Percentiles rank a stretch among this genome's conserved stretches.
Conservation (phyloP, 2,329 filamentous ascomycete species). For the Cryphonectria japonica region DNA sequence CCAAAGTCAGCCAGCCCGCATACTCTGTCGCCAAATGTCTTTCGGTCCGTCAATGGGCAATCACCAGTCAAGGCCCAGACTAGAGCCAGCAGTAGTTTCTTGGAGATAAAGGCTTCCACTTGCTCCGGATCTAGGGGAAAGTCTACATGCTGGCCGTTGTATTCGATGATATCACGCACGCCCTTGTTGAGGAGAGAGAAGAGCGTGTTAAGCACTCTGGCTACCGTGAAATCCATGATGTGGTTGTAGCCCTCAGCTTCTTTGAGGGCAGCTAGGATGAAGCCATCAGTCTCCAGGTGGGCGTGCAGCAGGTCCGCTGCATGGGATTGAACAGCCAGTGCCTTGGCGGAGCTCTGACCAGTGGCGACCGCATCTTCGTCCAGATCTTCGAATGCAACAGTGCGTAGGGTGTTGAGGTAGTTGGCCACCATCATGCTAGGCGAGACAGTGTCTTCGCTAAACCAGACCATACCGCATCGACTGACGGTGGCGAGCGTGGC, state of each 20-base stretch:
- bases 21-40: slow-evolving; percentile 84
- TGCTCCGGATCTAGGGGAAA: slow-evolving; percentile 92
- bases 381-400: slow-evolving; percentile 87
- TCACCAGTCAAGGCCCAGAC: slow-evolving; percentile 98
- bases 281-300: slow-evolving; percentile 76
- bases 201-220: slow-evolving; percentile 86
- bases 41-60: slow-evolving; percentile 85
- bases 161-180: slow-evolving; percentile 90
- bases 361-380: slow-evolving; percentile 86
- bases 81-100: slow-evolving; percentile 89
- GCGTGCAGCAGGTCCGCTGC: slow-evolving; percentile 79
- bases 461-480: slow-evolving; percentile 99
- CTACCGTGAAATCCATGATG: slow-evolving; percentile 97
- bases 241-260: slow-evolving; percentile 81
- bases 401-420: slow-evolving; percentile 83
- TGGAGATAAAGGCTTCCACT: slow-evolving; percentile 85
- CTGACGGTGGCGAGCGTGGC: slow-evolving; percentile 98
- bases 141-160: slow-evolving; percentile 91
- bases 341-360: slow-evolving; percentile 76
- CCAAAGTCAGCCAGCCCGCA: slow-evolving; percentile 84
- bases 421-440: slow-evolving; percentile 90
- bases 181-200: slow-evolving; percentile 96
- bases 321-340: slow-evolving; percentile 75
- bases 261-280: slow-evolving; percentile 77
- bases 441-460: slow-evolving; percentile 96